phyloP scores from a whole-genome alignment of 768 basidiomycete genomes.

The Naganishia randhawae region DNA sequence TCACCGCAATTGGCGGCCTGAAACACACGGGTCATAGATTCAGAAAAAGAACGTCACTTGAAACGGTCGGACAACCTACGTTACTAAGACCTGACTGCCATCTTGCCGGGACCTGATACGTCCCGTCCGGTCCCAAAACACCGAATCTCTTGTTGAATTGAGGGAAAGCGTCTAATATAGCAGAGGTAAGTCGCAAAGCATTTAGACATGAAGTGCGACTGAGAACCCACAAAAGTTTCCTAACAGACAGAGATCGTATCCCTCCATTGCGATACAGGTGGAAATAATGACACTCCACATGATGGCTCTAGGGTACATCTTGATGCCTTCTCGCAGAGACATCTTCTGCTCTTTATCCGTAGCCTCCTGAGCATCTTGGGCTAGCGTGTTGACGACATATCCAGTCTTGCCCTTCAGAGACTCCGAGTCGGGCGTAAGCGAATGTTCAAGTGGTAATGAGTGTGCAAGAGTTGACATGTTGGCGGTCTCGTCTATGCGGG shows the following conservation, averaged over 20 bases:
- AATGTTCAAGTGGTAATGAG: background rate
- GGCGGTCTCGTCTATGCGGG: constrained; percentile 3
- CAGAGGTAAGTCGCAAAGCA: background rate
- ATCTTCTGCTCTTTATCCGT: constrained; percentile 28
- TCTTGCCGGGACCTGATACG: constrained; percentile 49
- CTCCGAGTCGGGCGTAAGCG: background rate
- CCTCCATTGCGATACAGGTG: constrained; percentile 47
- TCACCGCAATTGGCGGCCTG: constrained; percentile 50
- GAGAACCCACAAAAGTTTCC: constrained; percentile 26
- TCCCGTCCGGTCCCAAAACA: constrained; percentile 37
- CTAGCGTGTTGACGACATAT: constrained; percentile 13
- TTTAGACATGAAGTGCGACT: background rate
- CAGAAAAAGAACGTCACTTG: background rate
- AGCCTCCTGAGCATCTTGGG: constrained; percentile 28
- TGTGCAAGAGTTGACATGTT: background rate
- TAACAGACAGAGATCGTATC: constrained; percentile 36
- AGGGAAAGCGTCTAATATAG: constrained; percentile 37
- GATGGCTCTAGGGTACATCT: constrained; percentile 50
- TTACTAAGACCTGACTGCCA: constrained; percentile 53
- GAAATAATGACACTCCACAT: constrained; percentile 47
- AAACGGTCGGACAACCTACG: constrained; percentile 18
- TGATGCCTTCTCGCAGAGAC: constrained; percentile 40
- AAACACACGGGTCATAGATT: background rate
- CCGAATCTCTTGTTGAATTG: constrained; percentile 47
- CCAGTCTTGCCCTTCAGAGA: background rate